phyloP scores from a whole-genome alignment of 495 filamentous ascomycete genomes.

The Melanomma pulvis-pyrius region DNA sequence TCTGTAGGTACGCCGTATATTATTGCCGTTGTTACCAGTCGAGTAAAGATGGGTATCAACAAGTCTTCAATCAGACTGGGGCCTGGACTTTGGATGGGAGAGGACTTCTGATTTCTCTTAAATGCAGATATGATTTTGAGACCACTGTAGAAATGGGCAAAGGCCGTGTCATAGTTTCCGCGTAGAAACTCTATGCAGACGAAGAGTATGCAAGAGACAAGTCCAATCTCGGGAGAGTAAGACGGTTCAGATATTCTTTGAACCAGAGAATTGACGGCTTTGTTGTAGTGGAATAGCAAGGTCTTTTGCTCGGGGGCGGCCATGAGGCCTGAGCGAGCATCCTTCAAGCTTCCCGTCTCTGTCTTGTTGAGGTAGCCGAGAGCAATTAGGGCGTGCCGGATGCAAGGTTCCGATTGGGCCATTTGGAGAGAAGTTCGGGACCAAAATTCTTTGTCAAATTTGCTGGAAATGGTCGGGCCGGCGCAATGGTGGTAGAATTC shows the following conservation, averaged over 20 bases:
- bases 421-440: conserved; percentile 18
- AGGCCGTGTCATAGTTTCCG: too few relatives aligned
- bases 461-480: background rate
- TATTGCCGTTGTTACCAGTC: too few relatives aligned
- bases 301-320: conserved; percentile 2
- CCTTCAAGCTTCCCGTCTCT: conserved; percentile 17
- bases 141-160: too few relatives aligned
- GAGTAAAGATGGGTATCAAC: too few relatives aligned
- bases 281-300: conserved; percentile 25
- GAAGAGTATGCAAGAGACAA: too few relatives aligned
- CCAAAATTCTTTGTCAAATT: conserved; percentile 13
- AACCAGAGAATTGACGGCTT: conserved; percentile 13
- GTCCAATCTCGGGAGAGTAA: too few relatives aligned
- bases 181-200: too few relatives aligned
- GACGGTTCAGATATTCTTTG: conserved; percentile 15
- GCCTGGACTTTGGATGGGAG: too few relatives aligned
- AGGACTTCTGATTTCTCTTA: too few relatives aligned
- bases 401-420: conserved; percentile 18
- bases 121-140: too few relatives aligned
- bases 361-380: conserved; percentile 22
- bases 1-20: too few relatives aligned
- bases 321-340: conserved; percentile 10
- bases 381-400: conserved; percentile 25
- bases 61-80: too few relatives aligned
- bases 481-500: conserved; percentile 7